phyloP scores from a whole-genome alignment of 164 flowering plant species.

The Vitis rupestris region DNA sequence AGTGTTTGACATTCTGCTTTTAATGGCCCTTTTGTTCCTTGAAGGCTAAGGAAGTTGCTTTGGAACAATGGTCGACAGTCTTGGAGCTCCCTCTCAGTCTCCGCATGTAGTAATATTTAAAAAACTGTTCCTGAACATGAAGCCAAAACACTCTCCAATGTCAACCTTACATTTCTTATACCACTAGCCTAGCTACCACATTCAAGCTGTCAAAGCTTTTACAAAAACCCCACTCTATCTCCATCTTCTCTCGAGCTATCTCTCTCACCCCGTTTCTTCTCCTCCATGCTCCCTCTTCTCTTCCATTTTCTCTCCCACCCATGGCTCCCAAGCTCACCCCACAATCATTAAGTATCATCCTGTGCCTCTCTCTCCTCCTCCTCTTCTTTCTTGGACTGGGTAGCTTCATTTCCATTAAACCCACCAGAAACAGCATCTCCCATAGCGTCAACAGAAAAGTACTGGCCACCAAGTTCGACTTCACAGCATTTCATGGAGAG shows the following conservation, averaged over 20 bases:
- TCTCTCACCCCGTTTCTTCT: slow-evolving; percentile 1
- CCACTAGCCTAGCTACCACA: background rate
- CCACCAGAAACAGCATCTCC: background rate
- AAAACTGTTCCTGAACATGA: slow-evolving; percentile 9
- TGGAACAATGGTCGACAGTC: slow-evolving; percentile 19
- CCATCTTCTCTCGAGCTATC: slow-evolving; percentile 4
- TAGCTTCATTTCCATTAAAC: slow-evolving; percentile 7
- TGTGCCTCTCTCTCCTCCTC: slow-evolving; percentile 33
- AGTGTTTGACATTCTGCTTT: slow-evolving; percentile 26
- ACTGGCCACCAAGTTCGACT: slow-evolving; percentile 30
- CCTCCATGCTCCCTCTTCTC: slow-evolving; percentile 23
- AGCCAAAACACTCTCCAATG: slow-evolving; percentile 18
- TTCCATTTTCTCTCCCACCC: slow-evolving; percentile 9
- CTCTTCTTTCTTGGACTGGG: slow-evolving; percentile 19
- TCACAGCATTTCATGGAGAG: slow-evolving; percentile 27
- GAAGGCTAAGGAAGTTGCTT: slow-evolving; percentile 35
- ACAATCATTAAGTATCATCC: slow-evolving; percentile 20
- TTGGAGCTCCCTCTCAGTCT: slow-evolving; percentile 14
- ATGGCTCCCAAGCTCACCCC: slow-evolving; percentile 23
- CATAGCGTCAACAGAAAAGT: slow-evolving; percentile 24
- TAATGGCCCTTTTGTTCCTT: slow-evolving; percentile 24
- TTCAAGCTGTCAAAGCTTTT: slow-evolving; percentile 21
- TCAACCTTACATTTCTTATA: slow-evolving; percentile 14
- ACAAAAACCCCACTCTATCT: background rate
- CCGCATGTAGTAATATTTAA: slow-evolving; percentile 14